Base-by-base conservation (phyloP, 768 basidiomycete genomes). In the Imleria badia region DNA sequence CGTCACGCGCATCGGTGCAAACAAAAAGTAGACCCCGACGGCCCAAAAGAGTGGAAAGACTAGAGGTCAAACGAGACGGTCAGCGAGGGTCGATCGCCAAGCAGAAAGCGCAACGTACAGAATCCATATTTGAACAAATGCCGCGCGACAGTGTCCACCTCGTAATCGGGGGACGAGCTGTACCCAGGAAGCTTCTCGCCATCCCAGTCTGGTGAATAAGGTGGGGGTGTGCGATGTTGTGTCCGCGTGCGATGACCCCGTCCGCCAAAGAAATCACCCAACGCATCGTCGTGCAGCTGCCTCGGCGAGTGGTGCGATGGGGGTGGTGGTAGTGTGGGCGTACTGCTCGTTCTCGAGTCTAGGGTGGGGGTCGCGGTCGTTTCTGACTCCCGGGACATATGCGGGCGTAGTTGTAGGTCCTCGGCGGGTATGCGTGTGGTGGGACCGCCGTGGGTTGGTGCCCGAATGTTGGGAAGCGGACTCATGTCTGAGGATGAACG, bases 1-100 rank as follows among this genome's bases (percentile, higher is more conserved):
- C 35, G 78, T 73, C 47, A 68, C 63, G 38, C 75, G 79, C 45
- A 85, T 67, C 11, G 84, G 82, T 8, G 76, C 78, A 44, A 79
- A 66, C 19, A 85, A 75, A 60, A 86, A 81, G 63, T 81, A 72
- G 26, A 78, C 74, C 20, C 84, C 83, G 50, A 84, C 71, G 42
- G 79, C 73, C 84, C 84, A 85, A 66, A 86, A 85, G 38, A 79
- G 72, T 3, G 81, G 81, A 65, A 85, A 85, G 47, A 85, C 84
- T 86, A 4, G 3, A 3, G 17, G 3, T 2, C 7, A 56, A 19
- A 42, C 19, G 14, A 43, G 14, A 7, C 15, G 5, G 45, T 51
- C 3, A 58, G 45, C 31, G 41, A 26, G 17, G 9, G 14, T 6
- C 15, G 11, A 31, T 26, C 38, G 7, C 31, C 5, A 13, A 3